Evolutionary conservation across 1,139 yeast genomes (phyloP).

Genomic region (Geotrichum armillariae): DNA sequence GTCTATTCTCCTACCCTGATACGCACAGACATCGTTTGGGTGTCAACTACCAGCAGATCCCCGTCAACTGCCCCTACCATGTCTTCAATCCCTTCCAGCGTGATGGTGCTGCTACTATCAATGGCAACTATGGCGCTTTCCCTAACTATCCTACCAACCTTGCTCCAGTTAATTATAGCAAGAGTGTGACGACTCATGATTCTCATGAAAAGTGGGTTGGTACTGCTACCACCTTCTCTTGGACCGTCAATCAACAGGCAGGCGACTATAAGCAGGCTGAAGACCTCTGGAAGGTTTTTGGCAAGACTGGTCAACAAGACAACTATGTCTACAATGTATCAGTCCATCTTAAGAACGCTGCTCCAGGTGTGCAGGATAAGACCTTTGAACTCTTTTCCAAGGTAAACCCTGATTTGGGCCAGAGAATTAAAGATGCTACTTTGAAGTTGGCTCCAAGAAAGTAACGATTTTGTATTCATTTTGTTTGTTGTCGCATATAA

Average conservation of each 20-base stretch:
- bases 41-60: conserved; percentile 67
- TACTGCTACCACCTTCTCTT: conserved; percentile 84
- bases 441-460: conserved; percentile 56
- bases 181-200: conserved; percentile 45
- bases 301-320: conserved; percentile 65
- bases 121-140: conserved; percentile 73
- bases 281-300: conserved; percentile 69
- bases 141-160: conserved; percentile 62
- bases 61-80: conserved; percentile 58
- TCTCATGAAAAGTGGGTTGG: conserved; percentile 89
- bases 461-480: too few relatives aligned
- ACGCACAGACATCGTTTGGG: conserved; percentile 75
- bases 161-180: conserved; percentile 50
- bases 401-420: conserved; percentile 68
- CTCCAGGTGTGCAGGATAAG: conserved; percentile 73
- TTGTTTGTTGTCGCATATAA: too few relatives aligned
- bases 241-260: conserved; percentile 61
- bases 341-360: conserved; percentile 68
- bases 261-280: conserved; percentile 71
- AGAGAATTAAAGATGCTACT: conserved; percentile 61
- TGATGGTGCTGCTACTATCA: conserved; percentile 84
- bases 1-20: conserved; percentile 83
- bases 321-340: conserved; percentile 84
- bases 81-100: conserved; percentile 52
- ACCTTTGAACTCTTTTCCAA: conserved; percentile 75